A percentile compares a stretch with the other conserved stretches of the same genome.
Conservation (phyloP, 148 eudicot species). For the Limonium bicolor region DNA sequence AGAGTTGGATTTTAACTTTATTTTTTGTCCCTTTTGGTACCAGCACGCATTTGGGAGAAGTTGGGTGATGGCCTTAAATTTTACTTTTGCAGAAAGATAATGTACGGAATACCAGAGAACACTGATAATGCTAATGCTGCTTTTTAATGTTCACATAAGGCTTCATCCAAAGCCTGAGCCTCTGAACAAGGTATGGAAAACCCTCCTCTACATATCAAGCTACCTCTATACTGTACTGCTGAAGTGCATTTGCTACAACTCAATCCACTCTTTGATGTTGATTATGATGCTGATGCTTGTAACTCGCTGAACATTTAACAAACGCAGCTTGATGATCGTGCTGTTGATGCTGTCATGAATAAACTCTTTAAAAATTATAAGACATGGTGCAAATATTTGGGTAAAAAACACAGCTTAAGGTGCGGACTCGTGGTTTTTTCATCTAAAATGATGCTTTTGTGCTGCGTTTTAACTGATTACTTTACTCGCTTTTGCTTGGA, state of each 20-base stretch:
- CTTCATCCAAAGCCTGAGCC: conserved; percentile 41
- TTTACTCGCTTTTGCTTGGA: neutral
- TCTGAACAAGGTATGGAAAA: conserved; percentile 37
- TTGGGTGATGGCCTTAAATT: neutral
- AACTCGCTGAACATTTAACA: no score
- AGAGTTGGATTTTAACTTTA: neutral
- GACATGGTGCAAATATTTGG: conserved; percentile 97
- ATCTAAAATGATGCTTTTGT: no score
- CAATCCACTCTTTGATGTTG: no score
- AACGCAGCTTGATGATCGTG: conserved; percentile 85
- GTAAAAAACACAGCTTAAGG: conserved; percentile 77
- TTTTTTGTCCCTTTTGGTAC: neutral
- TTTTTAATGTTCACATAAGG: conserved; percentile 53
- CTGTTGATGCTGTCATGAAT: conserved; percentile 87
- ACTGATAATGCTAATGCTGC: conserved; percentile 38
- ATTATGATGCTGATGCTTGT: no score
- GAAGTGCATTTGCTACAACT: neutral
- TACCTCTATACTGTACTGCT: neutral
- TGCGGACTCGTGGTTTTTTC: conserved; percentile 9
- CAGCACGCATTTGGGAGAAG: no score
- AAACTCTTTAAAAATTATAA: conserved; percentile 94
- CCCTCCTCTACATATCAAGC: neutral
- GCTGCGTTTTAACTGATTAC: no score
- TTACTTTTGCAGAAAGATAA: conserved; percentile 36
- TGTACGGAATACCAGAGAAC: conserved; percentile 51